A percentile compares a stretch with the other conserved stretches of the same genome.
Conservation (phyloP, 2,329 filamentous ascomycete species). For the Apiospora saccharicola region DNA sequence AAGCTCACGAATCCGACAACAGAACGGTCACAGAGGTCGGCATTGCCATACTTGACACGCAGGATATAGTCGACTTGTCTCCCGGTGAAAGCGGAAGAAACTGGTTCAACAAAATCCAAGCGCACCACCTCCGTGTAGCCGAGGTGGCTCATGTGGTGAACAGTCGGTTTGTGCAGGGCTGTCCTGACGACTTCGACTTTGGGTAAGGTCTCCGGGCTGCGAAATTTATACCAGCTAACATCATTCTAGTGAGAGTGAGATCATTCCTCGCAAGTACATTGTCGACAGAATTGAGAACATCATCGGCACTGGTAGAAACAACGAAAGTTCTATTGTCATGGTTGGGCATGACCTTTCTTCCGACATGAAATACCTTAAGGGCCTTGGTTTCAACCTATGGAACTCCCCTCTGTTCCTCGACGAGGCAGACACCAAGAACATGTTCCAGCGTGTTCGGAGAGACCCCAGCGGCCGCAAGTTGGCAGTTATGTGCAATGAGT, state of each 20-base stretch:
- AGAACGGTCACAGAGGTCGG: conserved; percentile 84
- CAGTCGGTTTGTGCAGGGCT: conserved; percentile 71
- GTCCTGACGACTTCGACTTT: conserved; percentile 78
- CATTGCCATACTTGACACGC: conserved; percentile 80
- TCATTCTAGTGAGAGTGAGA: conserved; percentile 49
- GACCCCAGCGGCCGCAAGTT: conserved; percentile 64
- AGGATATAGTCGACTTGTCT: conserved; percentile 56
- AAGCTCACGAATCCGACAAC: conserved; percentile 76
- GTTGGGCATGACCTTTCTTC: conserved; percentile 76
- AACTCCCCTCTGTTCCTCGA: conserved; percentile 65
- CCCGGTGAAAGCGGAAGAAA: conserved; percentile 68
- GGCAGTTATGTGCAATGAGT: conserved; percentile 64
- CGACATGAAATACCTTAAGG: conserved; percentile 74
- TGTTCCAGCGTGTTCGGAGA: conserved; percentile 71
- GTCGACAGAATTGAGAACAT: conserved; percentile 48
- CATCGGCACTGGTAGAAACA: conserved; percentile 32
- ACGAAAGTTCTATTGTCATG: conserved; percentile 65
- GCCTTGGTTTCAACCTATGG: conserved; percentile 68
- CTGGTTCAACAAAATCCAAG: conserved; percentile 74
- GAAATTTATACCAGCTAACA: conserved; percentile 27
- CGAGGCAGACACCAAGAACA: conserved; percentile 73
- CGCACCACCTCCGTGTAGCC: conserved; percentile 77
- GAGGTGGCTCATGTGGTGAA: conserved; percentile 76
- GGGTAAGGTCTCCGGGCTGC: conserved; percentile 57
- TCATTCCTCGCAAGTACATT: conserved; percentile 47